phyloP scores from a whole-genome alignment of 208 protist genomes.

The Trypanosoma conorhini region DNA sequence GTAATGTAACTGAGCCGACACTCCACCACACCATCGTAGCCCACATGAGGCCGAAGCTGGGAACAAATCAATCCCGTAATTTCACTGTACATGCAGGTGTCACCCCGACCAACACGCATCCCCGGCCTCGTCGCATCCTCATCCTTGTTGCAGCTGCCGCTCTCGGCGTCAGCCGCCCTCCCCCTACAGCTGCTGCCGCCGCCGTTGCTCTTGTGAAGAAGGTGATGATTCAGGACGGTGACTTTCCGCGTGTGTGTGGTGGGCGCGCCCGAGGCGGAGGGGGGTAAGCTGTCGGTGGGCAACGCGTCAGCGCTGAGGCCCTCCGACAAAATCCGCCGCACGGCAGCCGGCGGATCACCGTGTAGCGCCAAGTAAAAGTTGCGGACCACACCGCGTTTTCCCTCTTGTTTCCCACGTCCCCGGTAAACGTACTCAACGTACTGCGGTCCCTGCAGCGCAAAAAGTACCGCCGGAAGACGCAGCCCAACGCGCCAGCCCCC shows the following conservation, averaged over 20 bases:
- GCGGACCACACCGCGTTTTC: constrained; percentile 15
- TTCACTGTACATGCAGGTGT: constrained; percentile 19
- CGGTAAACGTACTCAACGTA: constrained; percentile 15
- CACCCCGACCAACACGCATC: neutral
- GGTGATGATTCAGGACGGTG: neutral
- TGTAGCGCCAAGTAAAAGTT: constrained; percentile 13
- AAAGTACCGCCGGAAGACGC: constrained; percentile 20
- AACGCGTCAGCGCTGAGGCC: neutral
- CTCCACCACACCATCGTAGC: constrained; percentile 24
- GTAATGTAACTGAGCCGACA: constrained; percentile 29
- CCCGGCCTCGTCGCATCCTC: neutral
- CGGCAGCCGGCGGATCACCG: neutral
- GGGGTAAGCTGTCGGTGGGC: neutral
- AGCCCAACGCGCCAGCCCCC: constrained; percentile 9
- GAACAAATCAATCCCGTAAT: constrained; percentile 11
- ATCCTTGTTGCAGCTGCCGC: too few relatives aligned
- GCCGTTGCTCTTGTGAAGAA: neutral
- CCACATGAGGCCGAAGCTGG: constrained; percentile 15
- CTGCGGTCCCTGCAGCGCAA: constrained; percentile 13
- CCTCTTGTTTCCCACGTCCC: constrained; percentile 25
- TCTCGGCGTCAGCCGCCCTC: neutral
- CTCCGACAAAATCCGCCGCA: constrained; percentile 9
- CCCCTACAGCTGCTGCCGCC: neutral
- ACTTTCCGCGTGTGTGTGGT: neutral
- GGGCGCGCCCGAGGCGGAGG: neutral